Conservation (phyloP, 768 basidiomycete genomes). For the Austroboletus eburneus region DNA sequence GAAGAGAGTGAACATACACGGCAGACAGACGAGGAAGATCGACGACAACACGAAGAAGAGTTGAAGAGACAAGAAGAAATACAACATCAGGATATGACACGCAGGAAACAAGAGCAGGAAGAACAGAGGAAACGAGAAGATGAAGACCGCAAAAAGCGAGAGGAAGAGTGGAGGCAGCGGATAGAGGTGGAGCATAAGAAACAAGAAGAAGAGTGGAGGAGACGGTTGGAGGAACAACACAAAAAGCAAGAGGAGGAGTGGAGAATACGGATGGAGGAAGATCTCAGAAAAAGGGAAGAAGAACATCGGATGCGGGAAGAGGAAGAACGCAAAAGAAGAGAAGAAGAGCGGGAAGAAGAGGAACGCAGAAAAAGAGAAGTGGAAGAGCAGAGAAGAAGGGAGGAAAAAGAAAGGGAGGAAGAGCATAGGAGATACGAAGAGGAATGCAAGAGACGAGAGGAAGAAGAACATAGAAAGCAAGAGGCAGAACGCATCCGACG, state of each 20-base stretch:
- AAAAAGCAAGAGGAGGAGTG: conserved; percentile 12
- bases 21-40: conserved; percentile 2
- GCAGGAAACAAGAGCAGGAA: neutral
- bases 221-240: conserved; percentile 28
- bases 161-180: conserved; percentile 6
- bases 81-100: conserved; percentile 2
- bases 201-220: conserved; percentile 4
- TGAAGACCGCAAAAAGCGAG: conserved; percentile 7
- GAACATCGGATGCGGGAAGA: conserved; percentile 44
- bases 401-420: conserved; percentile 32
- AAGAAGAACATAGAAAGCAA: conserved; percentile 11
- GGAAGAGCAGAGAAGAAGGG: conserved; percentile 41
- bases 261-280: conserved; percentile 3
- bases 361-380: conserved; percentile 32
- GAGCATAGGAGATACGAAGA: conserved; percentile 9
- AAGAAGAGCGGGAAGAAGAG: conserved; percentile 17
- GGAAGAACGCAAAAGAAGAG: conserved; percentile 6
- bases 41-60: conserved; percentile 3
- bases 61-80: neutral
- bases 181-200: conserved; percentile 4
- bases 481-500: conserved; percentile 28
- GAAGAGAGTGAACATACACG: neutral
- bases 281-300: conserved; percentile 8
- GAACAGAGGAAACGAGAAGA: neutral
- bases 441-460: conserved; percentile 4